Evolutionary conservation across 805 yeast genomes (phyloP), one percentile per base, ranked within the genome.

Genomic region (Schwanniomyces sp.): DNA sequence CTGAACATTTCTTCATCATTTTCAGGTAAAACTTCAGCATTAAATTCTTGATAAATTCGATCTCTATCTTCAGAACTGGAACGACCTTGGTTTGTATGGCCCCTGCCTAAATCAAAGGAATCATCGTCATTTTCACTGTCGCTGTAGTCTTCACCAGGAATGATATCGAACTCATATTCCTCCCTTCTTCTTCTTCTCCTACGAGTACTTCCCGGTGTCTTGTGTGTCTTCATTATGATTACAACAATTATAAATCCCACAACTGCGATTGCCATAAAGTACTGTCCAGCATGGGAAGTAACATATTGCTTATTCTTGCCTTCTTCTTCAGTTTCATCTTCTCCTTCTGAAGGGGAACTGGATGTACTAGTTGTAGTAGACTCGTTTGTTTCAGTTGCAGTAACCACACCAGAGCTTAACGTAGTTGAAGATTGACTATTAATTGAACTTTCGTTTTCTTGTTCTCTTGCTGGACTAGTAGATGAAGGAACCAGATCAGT

Each of bases 161-260:
- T 87, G 41, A 86, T 82, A 59, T 87, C 95, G 59, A 87, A 85
- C 60, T 87, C 94, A 57, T 80, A 84, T 46, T 82, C 81, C 34
- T 84, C 90, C 57, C 85, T 81, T 67, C 91, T 69, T 60, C 86
- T 69, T 66, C 88, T 72, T 48, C 80, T 65, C 46, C 78, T 67
- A 45, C 78, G 66, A 12, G 69, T 58, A 47, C 67, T 63, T 11
- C 74, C 73, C 11, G 75, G 76, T 3, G 69, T 63, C 51, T 69
- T 66, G 54, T 70, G 76, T 59, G 64, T 63, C 67, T 69, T 58
- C 79, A 72, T 69, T 67, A 75, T 54, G 62, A 75, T 57, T 71
- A 81, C 52, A 64, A 71, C 58, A 69, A 66, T 51, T 67, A 70
- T 58, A 53, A 83, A 81, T 5, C 92, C 92, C 42, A 84, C 51